Conservation (phyloP, 768 basidiomycete species). For the Calocera viscosa region DNA sequence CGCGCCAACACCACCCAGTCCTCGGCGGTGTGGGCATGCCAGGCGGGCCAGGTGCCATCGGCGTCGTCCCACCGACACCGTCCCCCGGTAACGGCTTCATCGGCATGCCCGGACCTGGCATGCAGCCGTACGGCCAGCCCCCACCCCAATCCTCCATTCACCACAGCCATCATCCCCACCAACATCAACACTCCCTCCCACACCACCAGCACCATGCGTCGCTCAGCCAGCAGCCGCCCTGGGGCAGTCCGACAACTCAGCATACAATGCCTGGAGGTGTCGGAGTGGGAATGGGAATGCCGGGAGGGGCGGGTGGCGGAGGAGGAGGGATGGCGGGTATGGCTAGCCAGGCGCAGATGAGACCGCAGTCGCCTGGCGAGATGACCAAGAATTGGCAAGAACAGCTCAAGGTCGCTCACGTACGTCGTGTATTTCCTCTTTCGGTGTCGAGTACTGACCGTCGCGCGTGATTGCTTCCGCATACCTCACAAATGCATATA, state of each 20-base stretch:
- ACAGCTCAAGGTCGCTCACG: conserved; percentile 3
- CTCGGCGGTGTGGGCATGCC: conserved; percentile 5
- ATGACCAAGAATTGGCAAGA: conserved; percentile 7
- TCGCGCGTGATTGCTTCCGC: conserved; percentile 6
- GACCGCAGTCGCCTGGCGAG: conserved; percentile 1
- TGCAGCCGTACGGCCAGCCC: conserved; percentile 6
- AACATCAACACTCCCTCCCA: conserved; percentile 4
- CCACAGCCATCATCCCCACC: background rate
- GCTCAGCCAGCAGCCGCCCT: conserved; percentile 1
- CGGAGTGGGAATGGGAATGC: conserved; percentile 1
- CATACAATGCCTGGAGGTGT: background rate
- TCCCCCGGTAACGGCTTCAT: background rate
- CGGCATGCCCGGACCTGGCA: background rate
- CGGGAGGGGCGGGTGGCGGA: background rate
- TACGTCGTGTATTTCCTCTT: background rate
- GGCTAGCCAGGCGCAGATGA: background rate
- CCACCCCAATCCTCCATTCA: conserved; percentile 1
- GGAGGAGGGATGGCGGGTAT: conserved; percentile 5
- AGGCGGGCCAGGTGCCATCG: background rate
- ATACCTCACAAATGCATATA: background rate
- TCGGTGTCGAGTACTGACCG: background rate
- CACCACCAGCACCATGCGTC: conserved; percentile 8
- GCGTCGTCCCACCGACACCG: conserved; percentile 6
- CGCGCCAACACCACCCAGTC: background rate
- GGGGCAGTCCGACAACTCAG: conserved; percentile 6